Conservation (phyloP, 305 asterid genomes). For the Ilex paraguariensis region DNA sequence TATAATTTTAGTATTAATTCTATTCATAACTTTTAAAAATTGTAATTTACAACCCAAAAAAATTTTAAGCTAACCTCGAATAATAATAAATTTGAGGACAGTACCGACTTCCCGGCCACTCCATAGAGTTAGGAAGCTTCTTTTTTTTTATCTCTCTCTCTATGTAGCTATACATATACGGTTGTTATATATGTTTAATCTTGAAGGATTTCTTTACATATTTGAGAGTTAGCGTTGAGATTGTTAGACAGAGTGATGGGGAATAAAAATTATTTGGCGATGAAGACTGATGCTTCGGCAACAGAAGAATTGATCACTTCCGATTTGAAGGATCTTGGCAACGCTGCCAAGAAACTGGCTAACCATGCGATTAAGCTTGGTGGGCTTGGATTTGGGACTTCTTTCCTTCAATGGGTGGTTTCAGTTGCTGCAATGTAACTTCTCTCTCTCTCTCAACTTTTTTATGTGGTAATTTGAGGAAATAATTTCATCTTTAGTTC, state of each 20-base stretch:
- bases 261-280: constrained; percentile 42
- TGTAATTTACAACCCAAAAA: no score
- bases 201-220: no score
- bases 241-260: background rate
- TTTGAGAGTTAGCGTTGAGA: no score
- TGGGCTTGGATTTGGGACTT: constrained; percentile 67
- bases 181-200: no score
- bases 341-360: constrained; percentile 49
- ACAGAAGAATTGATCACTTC: constrained; percentile 43
- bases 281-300: constrained; percentile 58
- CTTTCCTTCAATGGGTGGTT: constrained; percentile 80
- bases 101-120: no score
- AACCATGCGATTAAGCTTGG: constrained; percentile 65
- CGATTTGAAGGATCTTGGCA: constrained; percentile 64
- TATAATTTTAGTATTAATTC: no score
- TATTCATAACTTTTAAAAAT: no score
- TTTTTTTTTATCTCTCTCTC: no score
- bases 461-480: background rate
- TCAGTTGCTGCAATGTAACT: constrained; percentile 69
- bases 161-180: no score
- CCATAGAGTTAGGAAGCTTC: no score
- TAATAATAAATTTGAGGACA: no score
- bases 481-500: background rate
- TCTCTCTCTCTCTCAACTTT: background rate
- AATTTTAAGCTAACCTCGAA: no score